Conservation (phyloP, 2,329 filamentous ascomycete genomes). For the Fusarium sp. region DNA sequence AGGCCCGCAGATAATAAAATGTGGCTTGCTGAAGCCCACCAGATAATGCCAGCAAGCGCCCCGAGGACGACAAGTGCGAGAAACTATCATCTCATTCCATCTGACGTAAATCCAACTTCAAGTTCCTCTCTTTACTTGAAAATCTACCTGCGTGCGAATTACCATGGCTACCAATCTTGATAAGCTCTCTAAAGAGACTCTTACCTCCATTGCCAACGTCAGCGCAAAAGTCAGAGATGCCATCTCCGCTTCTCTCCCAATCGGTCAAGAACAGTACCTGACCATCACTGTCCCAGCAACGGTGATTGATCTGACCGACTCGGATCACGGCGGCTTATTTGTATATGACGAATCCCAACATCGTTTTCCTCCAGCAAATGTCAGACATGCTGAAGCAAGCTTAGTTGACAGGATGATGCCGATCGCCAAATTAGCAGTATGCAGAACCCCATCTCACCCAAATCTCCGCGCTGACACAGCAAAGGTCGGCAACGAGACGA, state of each 20-base stretch:
- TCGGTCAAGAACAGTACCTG: background rate
- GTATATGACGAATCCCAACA: background rate
- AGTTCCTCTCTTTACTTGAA: background rate
- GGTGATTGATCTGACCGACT: background rate
- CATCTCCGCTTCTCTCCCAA: background rate
- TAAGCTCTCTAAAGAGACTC: background rate
- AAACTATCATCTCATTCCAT: too few relatives aligned
- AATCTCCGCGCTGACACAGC: rapidly evolving
- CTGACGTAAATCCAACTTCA: background rate
- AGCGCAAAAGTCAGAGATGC: background rate
- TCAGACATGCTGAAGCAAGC: background rate
- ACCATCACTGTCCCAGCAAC: background rate
- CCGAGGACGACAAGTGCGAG: too few relatives aligned
- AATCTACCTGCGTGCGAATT: background rate
- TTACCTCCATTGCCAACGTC: background rate
- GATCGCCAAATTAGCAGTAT: background rate
- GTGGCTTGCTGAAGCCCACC: background rate
- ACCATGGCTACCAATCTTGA: background rate
- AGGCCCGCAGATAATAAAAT: background rate
- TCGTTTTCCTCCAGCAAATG: background rate
- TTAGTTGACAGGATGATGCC: background rate
- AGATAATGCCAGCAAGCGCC: too few relatives aligned
- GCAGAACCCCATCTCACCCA: rapidly evolving
- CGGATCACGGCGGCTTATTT: background rate
- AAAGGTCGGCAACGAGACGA: background rate